A percentile compares a stretch with the other conserved stretches of the same genome.
Evolutionary conservation across 257 asterid genomes (phyloP).

Genomic region (Przewalskia tangutica): DNA sequence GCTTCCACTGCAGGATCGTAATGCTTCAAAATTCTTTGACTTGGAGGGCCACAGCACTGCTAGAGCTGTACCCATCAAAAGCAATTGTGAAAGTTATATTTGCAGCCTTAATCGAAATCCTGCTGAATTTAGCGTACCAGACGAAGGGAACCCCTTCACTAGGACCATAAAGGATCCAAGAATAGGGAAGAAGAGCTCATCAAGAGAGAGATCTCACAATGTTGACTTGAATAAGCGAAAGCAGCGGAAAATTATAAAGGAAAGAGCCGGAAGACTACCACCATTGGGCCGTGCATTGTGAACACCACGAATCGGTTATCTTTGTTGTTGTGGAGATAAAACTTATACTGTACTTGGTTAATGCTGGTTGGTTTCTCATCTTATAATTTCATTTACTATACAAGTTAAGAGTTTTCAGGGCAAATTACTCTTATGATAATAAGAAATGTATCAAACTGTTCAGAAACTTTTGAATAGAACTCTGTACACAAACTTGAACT

Average conservation of each 20-base stretch:
- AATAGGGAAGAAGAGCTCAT: constrained; percentile 17
- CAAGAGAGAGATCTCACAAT: constrained; percentile 7
- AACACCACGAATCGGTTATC: not conserved
- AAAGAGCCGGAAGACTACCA: constrained; percentile 14
- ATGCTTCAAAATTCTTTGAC: constrained; percentile 3
- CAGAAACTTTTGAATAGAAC: not conserved
- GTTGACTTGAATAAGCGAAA: constrained; percentile 19
- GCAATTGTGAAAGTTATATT: not conserved
- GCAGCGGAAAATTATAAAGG: constrained; percentile 29
- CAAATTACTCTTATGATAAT: not conserved
- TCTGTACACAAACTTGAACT: not conserved
- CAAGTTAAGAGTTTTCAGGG: not conserved
- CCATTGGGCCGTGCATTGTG: not conserved
- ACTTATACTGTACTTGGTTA: not conserved
- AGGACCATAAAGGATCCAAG: constrained; percentile 38
- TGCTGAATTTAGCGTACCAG: constrained; percentile 62
- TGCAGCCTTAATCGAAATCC: constrained; percentile 56
- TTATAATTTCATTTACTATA: not conserved
- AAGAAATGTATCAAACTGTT: not conserved
- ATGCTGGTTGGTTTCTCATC: not conserved
- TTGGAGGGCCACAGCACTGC: not conserved
- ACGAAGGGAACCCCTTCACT: constrained; percentile 42
- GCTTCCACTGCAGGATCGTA: not conserved
- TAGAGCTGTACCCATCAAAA: constrained; percentile 3
- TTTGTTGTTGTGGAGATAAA: not conserved